A percentile compares a stretch with the other conserved stretches of the same genome.
These are phyloP conservation scores for Boletus reticuloceps DNA, from an alignment of 768 basidiomycete genomes.

Conservation along the genomic window DNA sequence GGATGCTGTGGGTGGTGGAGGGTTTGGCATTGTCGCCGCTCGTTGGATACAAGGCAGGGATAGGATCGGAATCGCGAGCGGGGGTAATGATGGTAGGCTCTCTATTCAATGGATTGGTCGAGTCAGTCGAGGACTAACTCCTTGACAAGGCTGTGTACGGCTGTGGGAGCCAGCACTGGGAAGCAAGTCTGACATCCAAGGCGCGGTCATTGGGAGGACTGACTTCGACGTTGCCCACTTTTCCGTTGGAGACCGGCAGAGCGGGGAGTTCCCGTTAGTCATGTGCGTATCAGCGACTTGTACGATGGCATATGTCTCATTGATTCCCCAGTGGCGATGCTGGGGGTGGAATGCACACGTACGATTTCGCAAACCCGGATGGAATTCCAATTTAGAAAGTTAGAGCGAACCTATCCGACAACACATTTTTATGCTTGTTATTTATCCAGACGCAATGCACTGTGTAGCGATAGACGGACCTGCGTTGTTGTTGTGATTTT, in stretches of 20 bases:
- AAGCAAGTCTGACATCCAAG: constrained; percentile 39
- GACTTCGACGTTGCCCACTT: constrained; percentile 59
- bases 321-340: constrained; percentile 43
- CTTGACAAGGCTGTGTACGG: constrained; percentile 58
- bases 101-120: not conserved
- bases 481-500: not conserved
- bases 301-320: constrained; percentile 19
- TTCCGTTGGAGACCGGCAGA: constrained; percentile 51
- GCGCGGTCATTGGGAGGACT: constrained; percentile 48
- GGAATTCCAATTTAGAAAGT: constrained; percentile 17
- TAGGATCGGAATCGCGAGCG: constrained; percentile 53
- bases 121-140: constrained; percentile 1
- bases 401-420: not conserved
- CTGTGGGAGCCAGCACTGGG: constrained; percentile 61
- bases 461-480: not conserved
- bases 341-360: constrained; percentile 47
- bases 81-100: constrained; percentile 60
- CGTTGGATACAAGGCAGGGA: constrained; percentile 49
- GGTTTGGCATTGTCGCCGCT: constrained; percentile 50
- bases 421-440: constrained; percentile 8
- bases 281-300: constrained; percentile 45
- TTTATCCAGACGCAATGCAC: not conserved
- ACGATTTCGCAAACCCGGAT: constrained; percentile 31
- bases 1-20: constrained; percentile 24
- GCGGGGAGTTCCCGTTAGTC: constrained; percentile 54